Conservation (phyloP, 2,329 filamentous ascomycete genomes). For the Juglanconis juglandina region DNA sequence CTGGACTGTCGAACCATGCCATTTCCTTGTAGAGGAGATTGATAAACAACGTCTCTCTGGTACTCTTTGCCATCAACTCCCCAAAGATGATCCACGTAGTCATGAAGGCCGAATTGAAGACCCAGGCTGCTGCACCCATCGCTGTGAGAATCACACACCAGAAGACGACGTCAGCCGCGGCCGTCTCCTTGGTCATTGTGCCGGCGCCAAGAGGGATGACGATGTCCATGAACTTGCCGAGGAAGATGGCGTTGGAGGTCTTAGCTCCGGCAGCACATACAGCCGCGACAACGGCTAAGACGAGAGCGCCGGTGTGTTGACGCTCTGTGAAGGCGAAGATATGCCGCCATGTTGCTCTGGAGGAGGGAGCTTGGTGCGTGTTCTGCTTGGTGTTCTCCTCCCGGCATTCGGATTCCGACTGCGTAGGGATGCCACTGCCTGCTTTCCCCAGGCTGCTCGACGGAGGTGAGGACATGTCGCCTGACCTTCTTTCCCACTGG, state of each 20-base stretch:
- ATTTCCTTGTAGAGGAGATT: constrained; percentile 70
- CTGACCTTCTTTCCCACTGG: not conserved
- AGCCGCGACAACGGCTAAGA: constrained; percentile 53
- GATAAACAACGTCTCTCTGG: constrained; percentile 62
- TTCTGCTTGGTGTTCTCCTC: not conserved
- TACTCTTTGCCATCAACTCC: constrained; percentile 70
- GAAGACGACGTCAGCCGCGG: constrained; percentile 53
- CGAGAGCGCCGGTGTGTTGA: constrained; percentile 53
- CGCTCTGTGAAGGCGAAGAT: constrained; percentile 73
- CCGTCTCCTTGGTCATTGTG: constrained; percentile 41
- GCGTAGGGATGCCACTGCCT: not conserved
- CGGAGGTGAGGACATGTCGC: not conserved
- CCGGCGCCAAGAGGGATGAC: constrained; percentile 65
- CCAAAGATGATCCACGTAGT: constrained; percentile 73
- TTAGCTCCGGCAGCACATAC: constrained; percentile 58
- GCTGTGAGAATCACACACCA: constrained; percentile 62
- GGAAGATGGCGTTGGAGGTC: constrained; percentile 64
- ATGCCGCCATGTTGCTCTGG: constrained; percentile 27
- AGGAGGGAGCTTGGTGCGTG: not conserved
- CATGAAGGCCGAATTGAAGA: constrained; percentile 65
- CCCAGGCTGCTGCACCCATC: constrained; percentile 63
- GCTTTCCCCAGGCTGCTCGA: not conserved
- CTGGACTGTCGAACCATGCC: constrained; percentile 74
- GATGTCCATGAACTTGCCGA: constrained; percentile 71
- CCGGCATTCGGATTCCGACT: not conserved